Evolutionary conservation across 768 basidiomycete species (phyloP).

Genomic region (Amanita brunnescens): DNA sequence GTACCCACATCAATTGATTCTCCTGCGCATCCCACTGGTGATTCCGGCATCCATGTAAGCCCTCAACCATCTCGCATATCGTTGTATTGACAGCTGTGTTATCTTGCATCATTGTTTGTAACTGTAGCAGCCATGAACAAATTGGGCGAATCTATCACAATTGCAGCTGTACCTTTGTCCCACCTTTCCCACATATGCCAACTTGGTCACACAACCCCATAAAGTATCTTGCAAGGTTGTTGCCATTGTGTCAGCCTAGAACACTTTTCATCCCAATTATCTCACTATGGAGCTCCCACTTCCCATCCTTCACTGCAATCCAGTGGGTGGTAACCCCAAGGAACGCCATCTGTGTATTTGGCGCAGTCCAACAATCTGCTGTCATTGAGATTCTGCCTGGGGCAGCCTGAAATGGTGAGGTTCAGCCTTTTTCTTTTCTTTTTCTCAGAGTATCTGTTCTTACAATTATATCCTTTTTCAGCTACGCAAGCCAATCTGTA

Average conservation of each 20-base stretch:
- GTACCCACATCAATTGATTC: conserved; percentile 15
- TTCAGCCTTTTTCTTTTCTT: no score
- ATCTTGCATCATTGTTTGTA: no score
- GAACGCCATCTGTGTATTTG: background rate
- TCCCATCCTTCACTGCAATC: conserved; percentile 9
- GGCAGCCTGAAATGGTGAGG: background rate
- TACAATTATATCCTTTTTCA: background rate
- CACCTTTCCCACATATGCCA: conserved; percentile 12
- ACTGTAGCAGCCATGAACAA: no score
- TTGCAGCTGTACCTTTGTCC: conserved; percentile 14
- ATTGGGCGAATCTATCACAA: no score
- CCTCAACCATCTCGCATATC: no score
- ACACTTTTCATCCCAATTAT: conserved; percentile 17
- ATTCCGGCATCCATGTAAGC: conserved; percentile 6
- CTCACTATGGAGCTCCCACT: conserved; percentile 16
- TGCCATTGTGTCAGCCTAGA: conserved; percentile 15
- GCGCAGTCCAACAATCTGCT: background rate
- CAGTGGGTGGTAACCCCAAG: background rate
- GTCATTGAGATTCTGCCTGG: background rate
- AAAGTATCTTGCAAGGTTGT: conserved; percentile 20
- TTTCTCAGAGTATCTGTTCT: no score
- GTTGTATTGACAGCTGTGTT: no score
- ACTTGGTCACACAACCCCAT: conserved; percentile 15
- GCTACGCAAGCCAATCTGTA: conserved; percentile 1
- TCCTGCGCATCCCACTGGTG: conserved; percentile 10